These are phyloP conservation scores for Adansonia gregorii DNA, from an alignment of 441 rosid genomes.

Conservation along the genomic window DNA sequence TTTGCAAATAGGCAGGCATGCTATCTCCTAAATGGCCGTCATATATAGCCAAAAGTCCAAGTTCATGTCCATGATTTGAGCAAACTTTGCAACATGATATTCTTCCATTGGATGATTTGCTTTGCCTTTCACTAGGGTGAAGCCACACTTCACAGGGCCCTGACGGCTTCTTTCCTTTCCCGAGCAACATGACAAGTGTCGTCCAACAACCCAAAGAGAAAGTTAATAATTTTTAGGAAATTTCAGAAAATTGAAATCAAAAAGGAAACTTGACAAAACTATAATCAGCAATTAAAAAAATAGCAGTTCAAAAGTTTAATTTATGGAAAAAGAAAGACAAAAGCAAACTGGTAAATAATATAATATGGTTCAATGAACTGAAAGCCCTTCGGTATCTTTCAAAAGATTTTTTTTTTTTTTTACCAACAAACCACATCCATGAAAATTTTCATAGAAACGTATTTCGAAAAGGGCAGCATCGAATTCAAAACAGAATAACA, in stretches of 20 bases:
- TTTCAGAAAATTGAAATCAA: background rate
- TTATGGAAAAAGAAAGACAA: too few relatives aligned
- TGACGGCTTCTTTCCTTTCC: constrained; percentile 77
- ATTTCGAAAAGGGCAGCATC: background rate
- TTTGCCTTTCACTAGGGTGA: constrained; percentile 80
- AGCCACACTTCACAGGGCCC: constrained; percentile 70
- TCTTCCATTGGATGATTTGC: constrained; percentile 38
- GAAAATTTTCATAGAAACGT: background rate
- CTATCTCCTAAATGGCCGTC: constrained; percentile 82
- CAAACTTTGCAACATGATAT: constrained; percentile 76
- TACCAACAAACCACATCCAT: background rate
- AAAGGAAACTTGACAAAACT: background rate
- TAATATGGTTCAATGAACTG: background rate
- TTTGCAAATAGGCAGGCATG: constrained; percentile 53
- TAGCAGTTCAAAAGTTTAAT: background rate
- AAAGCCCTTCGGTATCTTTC: background rate
- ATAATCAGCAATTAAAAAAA: background rate
- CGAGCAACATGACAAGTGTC: constrained; percentile 62
- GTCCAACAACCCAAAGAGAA: constrained; percentile 53
- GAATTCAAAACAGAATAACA: background rate
- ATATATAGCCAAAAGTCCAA: constrained; percentile 82
- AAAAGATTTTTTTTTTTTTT: background rate
- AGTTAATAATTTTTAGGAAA: constrained; percentile 1
- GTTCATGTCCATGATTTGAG: constrained; percentile 56
- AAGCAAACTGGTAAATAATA: background rate